These are phyloP conservation scores for Penicillium turbatum DNA, from an alignment of 495 filamentous ascomycete species.

Conservation along the genomic window DNA sequence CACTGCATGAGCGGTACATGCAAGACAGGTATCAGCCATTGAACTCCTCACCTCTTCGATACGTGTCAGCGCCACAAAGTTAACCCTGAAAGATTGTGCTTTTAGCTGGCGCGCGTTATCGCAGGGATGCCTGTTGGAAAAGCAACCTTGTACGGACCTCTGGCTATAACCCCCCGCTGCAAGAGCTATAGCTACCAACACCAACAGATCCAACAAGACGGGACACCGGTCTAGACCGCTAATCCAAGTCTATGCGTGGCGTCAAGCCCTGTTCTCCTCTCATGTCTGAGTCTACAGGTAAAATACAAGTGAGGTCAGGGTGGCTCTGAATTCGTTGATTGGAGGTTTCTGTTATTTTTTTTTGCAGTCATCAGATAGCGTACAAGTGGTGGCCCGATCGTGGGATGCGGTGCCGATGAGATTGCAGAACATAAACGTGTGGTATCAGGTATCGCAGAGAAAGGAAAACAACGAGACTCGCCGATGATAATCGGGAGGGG, in stretches of 20 bases:
- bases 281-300: conserved; percentile 3
- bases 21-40: neutral
- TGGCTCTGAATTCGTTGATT: conserved; percentile 14
- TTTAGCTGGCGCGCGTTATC: conserved; percentile 13
- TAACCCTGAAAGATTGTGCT: conserved; percentile 8
- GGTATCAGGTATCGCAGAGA: conserved; percentile 40
- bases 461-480: conserved; percentile 16
- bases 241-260: conserved; percentile 20
- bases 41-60: conserved; percentile 7
- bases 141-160: conserved; percentile 14
- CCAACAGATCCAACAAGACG: too few relatives aligned
- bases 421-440: conserved; percentile 19
- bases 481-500: conserved; percentile 10
- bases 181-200: conserved; percentile 1
- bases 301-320: conserved; percentile 10
- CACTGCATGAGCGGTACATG: neutral
- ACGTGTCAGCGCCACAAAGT: conserved; percentile 33
- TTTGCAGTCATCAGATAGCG: conserved; percentile 18
- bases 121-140: conserved; percentile 11
- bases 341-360: conserved; percentile 13
- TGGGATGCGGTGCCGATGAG: neutral
- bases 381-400: conserved; percentile 18
- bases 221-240: conserved; percentile 19
- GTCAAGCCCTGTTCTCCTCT: conserved; percentile 7
- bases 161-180: conserved; percentile 1